These are phyloP conservation scores for Penicillium odoratum DNA, from an alignment of 495 filamentous ascomycete genomes.

Conservation along the genomic window DNA sequence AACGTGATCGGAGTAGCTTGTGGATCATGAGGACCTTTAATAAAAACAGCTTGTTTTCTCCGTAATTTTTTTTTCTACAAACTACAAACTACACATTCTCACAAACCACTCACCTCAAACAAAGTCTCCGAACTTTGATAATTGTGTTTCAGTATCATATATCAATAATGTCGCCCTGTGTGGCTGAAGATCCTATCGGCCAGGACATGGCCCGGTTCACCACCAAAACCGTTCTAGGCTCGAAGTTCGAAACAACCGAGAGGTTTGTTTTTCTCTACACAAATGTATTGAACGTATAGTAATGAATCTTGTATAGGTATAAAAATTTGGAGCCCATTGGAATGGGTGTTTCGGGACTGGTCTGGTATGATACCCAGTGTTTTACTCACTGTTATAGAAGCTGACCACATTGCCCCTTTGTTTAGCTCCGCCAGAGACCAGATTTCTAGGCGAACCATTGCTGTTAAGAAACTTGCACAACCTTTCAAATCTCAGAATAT, in stretches of 20 bases:
- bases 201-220: constrained; percentile 88
- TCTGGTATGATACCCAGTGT: constrained; percentile 68
- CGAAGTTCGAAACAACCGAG: constrained; percentile 97
- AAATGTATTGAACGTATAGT: not conserved
- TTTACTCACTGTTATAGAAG: not conserved
- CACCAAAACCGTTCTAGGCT: constrained; percentile 94
- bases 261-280: constrained; percentile 55
- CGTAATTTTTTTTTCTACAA: not conserved
- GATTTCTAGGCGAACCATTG: constrained; percentile 85
- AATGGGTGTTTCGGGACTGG: constrained; percentile 96
- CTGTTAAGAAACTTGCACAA: constrained; percentile 99
- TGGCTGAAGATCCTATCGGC: constrained; percentile 8
- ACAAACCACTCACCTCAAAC: not conserved
- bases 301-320: constrained; percentile 58
- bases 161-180: constrained; percentile 11
- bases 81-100: not conserved
- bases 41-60: not conserved
- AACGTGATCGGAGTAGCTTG: not conserved
- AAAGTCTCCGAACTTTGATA: not conserved
- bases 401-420: constrained; percentile 5
- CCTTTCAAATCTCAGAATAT: constrained; percentile 95
- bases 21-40: not conserved
- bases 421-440: constrained; percentile 89
- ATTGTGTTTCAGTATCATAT: not conserved
- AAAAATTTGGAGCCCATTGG: constrained; percentile 94